phyloP scores from a whole-genome alignment of 1,284 basidiomycete genomes.

The Papiliotrema nemorosa region DNA sequence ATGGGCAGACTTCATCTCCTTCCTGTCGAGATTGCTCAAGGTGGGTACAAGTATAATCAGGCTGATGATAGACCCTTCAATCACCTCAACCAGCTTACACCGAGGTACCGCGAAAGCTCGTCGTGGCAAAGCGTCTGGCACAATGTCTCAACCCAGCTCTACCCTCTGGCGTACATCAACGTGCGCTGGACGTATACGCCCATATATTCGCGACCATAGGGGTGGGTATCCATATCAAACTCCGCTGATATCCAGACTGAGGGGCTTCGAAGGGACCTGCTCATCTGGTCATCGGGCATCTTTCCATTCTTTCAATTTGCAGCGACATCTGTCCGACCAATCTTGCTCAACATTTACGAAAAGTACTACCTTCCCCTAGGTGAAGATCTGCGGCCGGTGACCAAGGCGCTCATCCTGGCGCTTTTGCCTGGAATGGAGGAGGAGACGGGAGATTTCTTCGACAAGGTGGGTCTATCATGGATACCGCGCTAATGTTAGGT shows the following conservation, averaged over 20 bases:
- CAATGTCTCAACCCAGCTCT: slow-evolving; percentile 97
- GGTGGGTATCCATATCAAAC: slow-evolving; percentile 54
- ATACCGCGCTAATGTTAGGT: slow-evolving; percentile 55
- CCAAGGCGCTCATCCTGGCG: slow-evolving; percentile 90
- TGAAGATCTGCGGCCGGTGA: slow-evolving; percentile 74
- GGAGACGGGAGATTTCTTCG: slow-evolving; percentile 94
- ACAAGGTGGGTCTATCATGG: slow-evolving; percentile 60
- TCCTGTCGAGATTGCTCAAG: slow-evolving; percentile 91
- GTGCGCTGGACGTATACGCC: slow-evolving; percentile 90
- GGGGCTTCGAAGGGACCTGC: slow-evolving; percentile 79
- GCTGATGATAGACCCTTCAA: slow-evolving; percentile 70
- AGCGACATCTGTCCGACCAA: slow-evolving; percentile 89
- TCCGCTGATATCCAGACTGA: slow-evolving; percentile 61
- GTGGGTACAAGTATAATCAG: slow-evolving; percentile 50
- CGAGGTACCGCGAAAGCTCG: slow-evolving; percentile 90
- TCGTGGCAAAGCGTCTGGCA: slow-evolving; percentile 89
- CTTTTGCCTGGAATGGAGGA: slow-evolving; percentile 92
- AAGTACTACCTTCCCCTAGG: slow-evolving; percentile 86
- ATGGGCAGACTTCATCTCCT: slow-evolving; percentile 99
- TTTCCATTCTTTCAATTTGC: slow-evolving; percentile 99
- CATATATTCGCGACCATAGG: slow-evolving; percentile 88
- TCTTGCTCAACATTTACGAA: slow-evolving; percentile 81
- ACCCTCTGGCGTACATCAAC: slow-evolving; percentile 93
- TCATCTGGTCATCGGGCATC: slow-evolving; percentile 91
- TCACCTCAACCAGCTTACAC: slow-evolving; percentile 78